These are phyloP conservation scores for Penicillium sp. DNA, from an alignment of 2,329 filamentous ascomycete genomes.

Conservation along the genomic window DNA sequence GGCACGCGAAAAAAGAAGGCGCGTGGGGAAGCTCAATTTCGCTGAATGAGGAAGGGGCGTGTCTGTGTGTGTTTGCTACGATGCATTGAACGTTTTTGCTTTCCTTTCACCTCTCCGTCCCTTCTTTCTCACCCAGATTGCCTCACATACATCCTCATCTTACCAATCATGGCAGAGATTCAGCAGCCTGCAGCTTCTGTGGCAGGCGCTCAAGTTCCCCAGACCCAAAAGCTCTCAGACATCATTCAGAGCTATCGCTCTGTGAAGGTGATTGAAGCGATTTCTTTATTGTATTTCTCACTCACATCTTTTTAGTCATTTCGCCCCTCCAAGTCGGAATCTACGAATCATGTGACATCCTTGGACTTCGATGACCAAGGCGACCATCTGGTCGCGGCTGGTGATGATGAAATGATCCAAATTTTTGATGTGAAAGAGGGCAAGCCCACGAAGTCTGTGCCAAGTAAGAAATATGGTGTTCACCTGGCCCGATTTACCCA, in stretches of 20 bases:
- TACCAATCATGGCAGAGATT: slow-evolving; percentile 27
- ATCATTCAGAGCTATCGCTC: slow-evolving; percentile 72
- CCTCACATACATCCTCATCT: background rate
- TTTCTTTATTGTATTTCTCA: slow-evolving; percentile 2
- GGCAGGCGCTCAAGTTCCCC: slow-evolving; percentile 21
- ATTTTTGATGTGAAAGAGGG: slow-evolving; percentile 92
- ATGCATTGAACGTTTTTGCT: too few species aligned
- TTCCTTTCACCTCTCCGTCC: background rate
- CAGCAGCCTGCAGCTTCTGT: slow-evolving; percentile 23
- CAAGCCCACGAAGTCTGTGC: slow-evolving; percentile 77
- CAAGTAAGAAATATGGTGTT: slow-evolving; percentile 95
- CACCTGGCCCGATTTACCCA: slow-evolving; percentile 94
- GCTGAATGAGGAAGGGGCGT: too few species aligned
- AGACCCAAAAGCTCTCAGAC: slow-evolving; percentile 65
- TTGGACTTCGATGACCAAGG: slow-evolving; percentile 95
- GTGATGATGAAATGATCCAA: slow-evolving; percentile 91
- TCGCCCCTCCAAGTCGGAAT: slow-evolving; percentile 35
- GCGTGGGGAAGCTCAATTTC: slow-evolving; percentile 13
- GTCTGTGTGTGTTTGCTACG: background rate
- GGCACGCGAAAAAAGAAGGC: slow-evolving; percentile 14
- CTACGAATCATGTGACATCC: slow-evolving; percentile 65
- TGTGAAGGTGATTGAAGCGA: slow-evolving; percentile 57
- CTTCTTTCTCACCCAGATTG: background rate
- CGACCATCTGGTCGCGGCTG: slow-evolving; percentile 82
- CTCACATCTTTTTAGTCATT: slow-evolving; percentile 25